Base-by-base conservation (phyloP, 306 rosid species). In the Acmispon strigosus region DNA sequence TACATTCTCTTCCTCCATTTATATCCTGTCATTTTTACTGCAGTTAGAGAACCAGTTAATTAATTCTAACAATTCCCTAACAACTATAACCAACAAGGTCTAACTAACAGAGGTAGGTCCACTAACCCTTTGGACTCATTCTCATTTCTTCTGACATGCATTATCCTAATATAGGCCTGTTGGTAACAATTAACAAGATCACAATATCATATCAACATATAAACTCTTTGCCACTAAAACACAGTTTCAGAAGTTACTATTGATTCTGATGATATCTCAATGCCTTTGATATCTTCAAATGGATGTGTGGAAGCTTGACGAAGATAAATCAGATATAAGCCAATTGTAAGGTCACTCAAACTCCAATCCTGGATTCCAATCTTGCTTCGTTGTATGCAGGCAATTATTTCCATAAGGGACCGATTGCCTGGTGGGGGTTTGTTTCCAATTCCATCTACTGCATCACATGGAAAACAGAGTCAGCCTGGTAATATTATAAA, bases 341-440 rank as follows among this genome's bases (percentile, higher is more conserved):
- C 99, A 69, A 91, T 52, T 1, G 99, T 91, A 68, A 95, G 97
- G 80, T 91, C 97, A 68, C 96, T 87, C 89, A 95, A 86, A 72
- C 90, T 95, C 97, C 97, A 95, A 82, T 87, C 99, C 61, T 85
- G 86, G 58, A 95, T 85, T 53, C 97, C 97, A 63, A 80, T 83
- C 84, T 91, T 91, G 83, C 90, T 89, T 69, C 80, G 85, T 77
- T 91, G 90, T 70, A 91, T 91, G 82, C 79, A 80, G 36, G 91
- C 78, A 69, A 91, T 79, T 85, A 95, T 91, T 84, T 91, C 99
- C 10, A 62, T 63, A 66, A 95, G 84, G 48, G 96, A 89, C 11
- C 87, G 88, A 73, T 74, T 86, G 64, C 75, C 77, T 11, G 89
- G 85, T 14, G 89, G 91, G 42, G 82, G 52, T 36, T 80, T 79